Evolutionary conservation across 1,284 basidiomycete genomes (phyloP).

Genomic region (Gomphus bonarii): DNA sequence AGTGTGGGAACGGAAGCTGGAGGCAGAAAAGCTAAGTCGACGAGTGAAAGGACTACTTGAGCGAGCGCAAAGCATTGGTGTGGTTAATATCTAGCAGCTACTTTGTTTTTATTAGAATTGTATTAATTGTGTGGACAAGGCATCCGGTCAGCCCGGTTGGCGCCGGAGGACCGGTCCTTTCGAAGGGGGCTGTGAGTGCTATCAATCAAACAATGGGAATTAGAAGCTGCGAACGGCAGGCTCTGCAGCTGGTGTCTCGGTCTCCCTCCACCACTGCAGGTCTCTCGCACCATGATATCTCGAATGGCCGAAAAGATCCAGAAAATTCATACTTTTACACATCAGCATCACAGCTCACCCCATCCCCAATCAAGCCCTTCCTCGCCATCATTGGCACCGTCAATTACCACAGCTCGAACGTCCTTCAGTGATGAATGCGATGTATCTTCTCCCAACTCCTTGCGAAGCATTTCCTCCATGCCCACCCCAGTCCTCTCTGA

Average conservation of each 20-base stretch:
- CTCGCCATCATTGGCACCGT: constrained; percentile 10
- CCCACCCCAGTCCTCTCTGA: constrained; percentile 35
- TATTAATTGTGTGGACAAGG: neutral
- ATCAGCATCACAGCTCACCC: constrained; percentile 1
- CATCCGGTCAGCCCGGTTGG: neutral
- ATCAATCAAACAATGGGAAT: constrained; percentile 10
- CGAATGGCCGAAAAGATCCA: constrained; percentile 11
- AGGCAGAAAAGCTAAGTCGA: constrained; percentile 59
- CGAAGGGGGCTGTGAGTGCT: neutral
- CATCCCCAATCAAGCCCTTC: constrained; percentile 7
- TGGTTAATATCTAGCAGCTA: neutral
- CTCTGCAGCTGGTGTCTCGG: constrained; percentile 3
- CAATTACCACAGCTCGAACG: constrained; percentile 9
- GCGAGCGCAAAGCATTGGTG: constrained; percentile 31
- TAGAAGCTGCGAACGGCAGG: constrained; percentile 4
- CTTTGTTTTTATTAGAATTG: neutral
- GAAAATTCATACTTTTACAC: constrained; percentile 5
- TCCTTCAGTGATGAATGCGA: constrained; percentile 10
- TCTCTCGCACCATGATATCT: constrained; percentile 6
- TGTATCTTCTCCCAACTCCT: constrained; percentile 4
- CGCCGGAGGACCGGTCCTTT: neutral
- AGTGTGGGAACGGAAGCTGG: constrained; percentile 62
- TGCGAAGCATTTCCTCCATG: neutral
- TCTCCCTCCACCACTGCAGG: neutral
- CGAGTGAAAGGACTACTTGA: constrained; percentile 62